These are phyloP conservation scores for Catharanthus roseus DNA, from an alignment of 257 asterid genomes.

Conservation along the genomic window DNA sequence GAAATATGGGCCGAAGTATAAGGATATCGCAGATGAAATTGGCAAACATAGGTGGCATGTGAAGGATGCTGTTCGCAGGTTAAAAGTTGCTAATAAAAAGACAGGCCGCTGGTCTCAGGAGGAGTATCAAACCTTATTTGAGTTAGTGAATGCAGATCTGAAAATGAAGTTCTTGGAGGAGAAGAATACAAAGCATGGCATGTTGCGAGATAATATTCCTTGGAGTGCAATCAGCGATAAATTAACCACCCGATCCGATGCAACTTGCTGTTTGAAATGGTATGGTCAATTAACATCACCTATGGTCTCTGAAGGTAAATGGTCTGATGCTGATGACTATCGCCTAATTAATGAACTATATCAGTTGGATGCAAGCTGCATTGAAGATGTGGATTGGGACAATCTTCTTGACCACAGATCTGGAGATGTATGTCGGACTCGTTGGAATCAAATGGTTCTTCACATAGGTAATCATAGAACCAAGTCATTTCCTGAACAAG, in stretches of 20 bases:
- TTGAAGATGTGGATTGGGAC: constrained; percentile 32
- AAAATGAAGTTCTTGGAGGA: constrained; percentile 17
- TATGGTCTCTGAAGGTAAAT: constrained; percentile 26
- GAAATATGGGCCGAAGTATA: constrained; percentile 22
- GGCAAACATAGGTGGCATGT: constrained; percentile 26
- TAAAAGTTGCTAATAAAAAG: constrained; percentile 11
- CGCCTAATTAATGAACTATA: constrained; percentile 21
- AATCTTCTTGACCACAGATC: constrained; percentile 26
- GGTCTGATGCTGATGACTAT: constrained; percentile 30
- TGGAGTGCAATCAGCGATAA: constrained; percentile 28
- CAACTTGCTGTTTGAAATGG: constrained; percentile 27
- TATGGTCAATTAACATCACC: constrained; percentile 24
- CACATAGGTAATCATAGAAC: constrained; percentile 22
- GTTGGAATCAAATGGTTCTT: constrained; percentile 32
- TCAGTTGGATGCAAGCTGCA: constrained; percentile 26
- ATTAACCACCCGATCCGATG: constrained; percentile 9
- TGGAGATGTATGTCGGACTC: constrained; percentile 26
- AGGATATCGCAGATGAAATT: constrained; percentile 24
- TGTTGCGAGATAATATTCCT: constrained; percentile 30
- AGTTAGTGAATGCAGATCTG: constrained; percentile 27
- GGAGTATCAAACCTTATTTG: constrained; percentile 29
- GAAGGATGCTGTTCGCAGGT: constrained; percentile 28
- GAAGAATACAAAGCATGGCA: constrained; percentile 29
- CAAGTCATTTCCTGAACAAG: constrained; percentile 27
- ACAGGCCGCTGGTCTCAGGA: constrained; percentile 28